Base-by-base conservation (phyloP, 2,329 filamentous ascomycete genomes). In the Aspergillus cejpii region DNA sequence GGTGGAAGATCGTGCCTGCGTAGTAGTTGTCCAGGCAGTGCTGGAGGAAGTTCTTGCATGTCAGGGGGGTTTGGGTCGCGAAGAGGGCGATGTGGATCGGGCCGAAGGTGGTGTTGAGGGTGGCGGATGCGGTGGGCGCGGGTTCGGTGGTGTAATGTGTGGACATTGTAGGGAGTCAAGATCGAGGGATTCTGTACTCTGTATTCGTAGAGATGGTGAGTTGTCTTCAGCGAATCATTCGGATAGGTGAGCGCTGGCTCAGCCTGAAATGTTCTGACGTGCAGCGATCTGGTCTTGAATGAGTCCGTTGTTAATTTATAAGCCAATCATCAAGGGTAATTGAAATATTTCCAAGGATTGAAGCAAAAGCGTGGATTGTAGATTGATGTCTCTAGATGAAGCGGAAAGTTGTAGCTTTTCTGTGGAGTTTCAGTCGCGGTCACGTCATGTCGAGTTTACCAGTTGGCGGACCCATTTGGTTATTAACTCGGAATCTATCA, bases 11-110 rank as follows among this genome's bases (percentile, higher is more conserved):
- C 0, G 90, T 96, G 62, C 84, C 83, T 58, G 88, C 84, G 73
- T 97, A 98, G 74, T 97, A 97, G 56, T 89, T 89, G 64, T 98
- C 90, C 55, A 96, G 79, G 63, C 87, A 92, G 61, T 90, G 84
- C 67, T 98, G 92, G 28, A 98, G 78, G 69, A 98, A 98, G 72
- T 96, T 97, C 56, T 91, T 88, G 62, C 84, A 89, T 20, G 92
- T 85, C 50, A 96, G 76, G 6, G 92, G 92, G 0, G 87, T 85
- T 69, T 98, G 92, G 63, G 92, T 92, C 14, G 90, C 90, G 74
- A 95, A 98, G 45, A 98, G 82, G 67, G 95, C 88, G 68, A 98
- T 79, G 28, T 86, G 83, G 46, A 98, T 78, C 60, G 95, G 90
- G 67, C 92, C 92, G 37, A 84, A 75, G 5, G 87, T 94, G 7